Base-by-base conservation (phyloP, 805 yeast genomes). In the Wickerhamomyces canadensis region DNA sequence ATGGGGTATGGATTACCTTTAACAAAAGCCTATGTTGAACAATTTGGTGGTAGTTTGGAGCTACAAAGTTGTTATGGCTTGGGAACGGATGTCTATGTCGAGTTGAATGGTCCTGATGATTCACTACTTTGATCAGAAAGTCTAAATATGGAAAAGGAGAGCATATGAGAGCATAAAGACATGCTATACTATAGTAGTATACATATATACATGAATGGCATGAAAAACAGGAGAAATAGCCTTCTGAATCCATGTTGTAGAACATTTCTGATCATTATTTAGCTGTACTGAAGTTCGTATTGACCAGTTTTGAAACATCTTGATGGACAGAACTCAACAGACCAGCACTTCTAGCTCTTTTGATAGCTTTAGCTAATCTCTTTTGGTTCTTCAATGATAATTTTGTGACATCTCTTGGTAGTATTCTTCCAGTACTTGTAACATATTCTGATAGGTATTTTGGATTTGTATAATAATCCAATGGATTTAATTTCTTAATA, bases 1-100 rank as follows among this genome's bases (percentile, higher is more conserved):
- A 84, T 93, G 84, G 98, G 98, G 1, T 91, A 87, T 55, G 98
- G 98, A 0, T 61, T 91, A 38, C 98, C 98, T 6, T 64, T 91
- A 44, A 84, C 89, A 42, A 65, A 76, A 48, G 82, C 86, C 0
- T 84, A 84, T 50, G 77, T 82, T 22, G 84, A 78, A 51, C 70
- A 81, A 54, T 82, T 84, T 55, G 82, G 81, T 29, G 93, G 93
- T 3, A 67, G 65, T 32, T 67, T 85, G 35, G 77, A 77, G 41
- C 65, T 85, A 21, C 87, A 84, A 55, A 76, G 82, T 33, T 70
- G 82, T 41, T 73, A 73, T 60, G 91, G 93, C 2, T 70, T 78
- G 70, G 95, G 95, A 4, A 82, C 91, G 0, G 88, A 81, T 48
- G 87, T 79, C 7, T 83, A 84, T 52, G 62, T 83, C 31, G 72